These are phyloP conservation scores for Cenchrus fungigraminus DNA, from an alignment of 176 grass and related monocot genomes.

Conservation along the genomic window DNA sequence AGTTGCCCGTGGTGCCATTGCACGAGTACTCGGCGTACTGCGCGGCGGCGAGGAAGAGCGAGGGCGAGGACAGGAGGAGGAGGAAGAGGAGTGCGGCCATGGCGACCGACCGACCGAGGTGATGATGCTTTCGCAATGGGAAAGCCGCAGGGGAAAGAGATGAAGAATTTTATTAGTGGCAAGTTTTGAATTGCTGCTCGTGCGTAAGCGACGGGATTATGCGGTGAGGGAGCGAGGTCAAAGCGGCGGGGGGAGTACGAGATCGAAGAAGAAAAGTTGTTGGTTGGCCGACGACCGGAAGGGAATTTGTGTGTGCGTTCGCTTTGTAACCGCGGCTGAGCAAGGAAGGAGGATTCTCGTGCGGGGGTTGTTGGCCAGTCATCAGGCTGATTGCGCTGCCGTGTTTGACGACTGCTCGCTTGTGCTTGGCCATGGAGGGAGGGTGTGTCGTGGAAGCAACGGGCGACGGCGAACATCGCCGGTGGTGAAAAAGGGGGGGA, in stretches of 20 bases:
- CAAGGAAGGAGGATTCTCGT: background rate
- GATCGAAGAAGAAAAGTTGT: background rate
- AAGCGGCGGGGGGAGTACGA: background rate
- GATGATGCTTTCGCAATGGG: background rate
- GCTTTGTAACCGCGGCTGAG: background rate
- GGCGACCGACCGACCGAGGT: background rate
- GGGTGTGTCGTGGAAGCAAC: background rate
- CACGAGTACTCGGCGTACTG: conserved; percentile 32
- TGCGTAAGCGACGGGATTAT: background rate
- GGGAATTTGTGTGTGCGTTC: background rate
- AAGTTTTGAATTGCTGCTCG: background rate
- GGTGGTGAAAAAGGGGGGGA: background rate
- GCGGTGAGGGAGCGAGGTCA: background rate
- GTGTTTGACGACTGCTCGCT: background rate
- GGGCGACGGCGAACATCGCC: background rate
- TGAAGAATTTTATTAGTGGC: background rate
- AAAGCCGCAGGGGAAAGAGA: background rate
- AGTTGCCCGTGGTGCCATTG: conserved; percentile 52
- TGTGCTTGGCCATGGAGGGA: background rate
- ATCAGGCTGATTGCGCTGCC: background rate
- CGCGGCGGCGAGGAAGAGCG: background rate
- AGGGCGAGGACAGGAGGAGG: background rate
- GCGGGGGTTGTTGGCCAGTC: background rate
- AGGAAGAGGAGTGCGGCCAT: background rate
- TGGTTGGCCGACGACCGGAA: background rate